Percentiles rank a stretch among this genome's conserved stretches.
phyloP scores from a whole-genome alignment of 495 filamentous ascomycete species.

The Polyplosphaeria fusca region DNA sequence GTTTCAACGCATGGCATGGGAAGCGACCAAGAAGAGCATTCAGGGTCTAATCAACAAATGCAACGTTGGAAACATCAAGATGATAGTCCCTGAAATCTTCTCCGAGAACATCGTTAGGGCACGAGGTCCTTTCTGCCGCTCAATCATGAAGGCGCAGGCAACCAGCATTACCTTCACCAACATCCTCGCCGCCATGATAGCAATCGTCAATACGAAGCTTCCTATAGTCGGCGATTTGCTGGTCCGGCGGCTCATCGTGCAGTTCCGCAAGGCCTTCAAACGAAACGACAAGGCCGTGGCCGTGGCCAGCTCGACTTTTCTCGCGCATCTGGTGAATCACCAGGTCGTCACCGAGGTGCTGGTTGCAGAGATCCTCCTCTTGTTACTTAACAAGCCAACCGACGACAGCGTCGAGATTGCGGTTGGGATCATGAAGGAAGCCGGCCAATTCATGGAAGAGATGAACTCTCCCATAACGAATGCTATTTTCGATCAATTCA shows the following conservation, averaged over 20 bases:
- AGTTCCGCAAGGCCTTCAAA: conserved; percentile 94
- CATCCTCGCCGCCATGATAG: conserved; percentile 90
- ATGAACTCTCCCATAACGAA: conserved; percentile 82
- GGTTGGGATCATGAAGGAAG: conserved; percentile 83
- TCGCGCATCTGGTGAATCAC: conserved; percentile 91
- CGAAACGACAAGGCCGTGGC: conserved; percentile 96
- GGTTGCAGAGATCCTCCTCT: conserved; percentile 82
- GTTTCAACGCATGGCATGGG: conserved; percentile 99
- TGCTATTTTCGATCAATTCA: conserved; percentile 91
- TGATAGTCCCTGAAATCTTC: conserved; percentile 93
- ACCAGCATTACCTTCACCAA: conserved; percentile 95
- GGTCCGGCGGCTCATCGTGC: conserved; percentile 77
- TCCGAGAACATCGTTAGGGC: conserved; percentile 89
- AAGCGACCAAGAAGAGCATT: conserved; percentile 97
- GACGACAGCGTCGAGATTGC: conserved; percentile 99
- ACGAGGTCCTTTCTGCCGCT: conserved; percentile 86
- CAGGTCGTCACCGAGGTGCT: conserved; percentile 93
- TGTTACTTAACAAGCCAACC: conserved; percentile 88
- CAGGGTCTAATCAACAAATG: conserved; percentile 99
- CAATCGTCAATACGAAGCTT: conserved; percentile 96
- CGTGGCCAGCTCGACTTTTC: conserved; percentile 83
- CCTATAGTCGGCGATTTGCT: conserved; percentile 91
- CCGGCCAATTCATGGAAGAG: conserved; percentile 90
- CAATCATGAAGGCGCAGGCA: conserved; percentile 95
- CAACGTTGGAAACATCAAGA: conserved; percentile 95